Evolutionary conservation across 2,329 filamentous ascomycete species (phyloP).

Genomic region (Apiospora koreana): DNA sequence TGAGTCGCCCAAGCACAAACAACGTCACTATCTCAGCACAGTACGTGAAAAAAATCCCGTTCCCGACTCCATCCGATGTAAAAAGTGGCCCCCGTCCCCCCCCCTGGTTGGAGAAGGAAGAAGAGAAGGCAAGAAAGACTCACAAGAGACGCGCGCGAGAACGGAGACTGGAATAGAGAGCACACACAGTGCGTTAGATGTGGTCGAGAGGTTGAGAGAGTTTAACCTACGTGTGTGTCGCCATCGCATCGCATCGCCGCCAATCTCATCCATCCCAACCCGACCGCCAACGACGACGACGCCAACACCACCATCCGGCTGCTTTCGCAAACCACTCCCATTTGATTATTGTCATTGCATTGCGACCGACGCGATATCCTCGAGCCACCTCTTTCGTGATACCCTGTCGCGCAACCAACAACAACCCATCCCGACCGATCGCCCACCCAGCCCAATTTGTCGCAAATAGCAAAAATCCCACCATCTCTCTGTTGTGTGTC

Average conservation of each 20-base stretch:
- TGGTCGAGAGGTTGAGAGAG: not conserved
- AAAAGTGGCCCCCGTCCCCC: not conserved
- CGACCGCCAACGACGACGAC: constrained; percentile 1
- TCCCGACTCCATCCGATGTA: constrained; percentile 3
- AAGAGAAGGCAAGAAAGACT: not conserved
- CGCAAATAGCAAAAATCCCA: constrained; percentile 5
- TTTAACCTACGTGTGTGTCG: not conserved
- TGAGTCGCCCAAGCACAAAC: not conserved
- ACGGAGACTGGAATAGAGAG: not conserved
- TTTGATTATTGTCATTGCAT: not conserved
- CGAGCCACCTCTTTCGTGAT: not conserved
- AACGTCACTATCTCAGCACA: not conserved
- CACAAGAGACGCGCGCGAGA: constrained; percentile 1
- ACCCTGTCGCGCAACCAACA: constrained; percentile 2
- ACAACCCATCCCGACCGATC: not conserved
- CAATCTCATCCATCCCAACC: constrained; percentile 3
- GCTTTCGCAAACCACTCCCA: not conserved
- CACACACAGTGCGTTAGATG: not conserved
- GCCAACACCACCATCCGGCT: not conserved
- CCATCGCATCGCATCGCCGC: constrained; percentile 8
- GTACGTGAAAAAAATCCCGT: not conserved
- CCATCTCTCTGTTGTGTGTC: constrained; percentile 10
- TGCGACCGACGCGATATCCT: not conserved
- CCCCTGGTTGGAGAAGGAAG: not conserved
- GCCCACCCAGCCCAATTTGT: not conserved